A percentile compares a stretch with the other conserved stretches of the same genome.
Conservation (phyloP, 2,329 filamentous ascomycete species). For the Penicillium verrucosum region DNA sequence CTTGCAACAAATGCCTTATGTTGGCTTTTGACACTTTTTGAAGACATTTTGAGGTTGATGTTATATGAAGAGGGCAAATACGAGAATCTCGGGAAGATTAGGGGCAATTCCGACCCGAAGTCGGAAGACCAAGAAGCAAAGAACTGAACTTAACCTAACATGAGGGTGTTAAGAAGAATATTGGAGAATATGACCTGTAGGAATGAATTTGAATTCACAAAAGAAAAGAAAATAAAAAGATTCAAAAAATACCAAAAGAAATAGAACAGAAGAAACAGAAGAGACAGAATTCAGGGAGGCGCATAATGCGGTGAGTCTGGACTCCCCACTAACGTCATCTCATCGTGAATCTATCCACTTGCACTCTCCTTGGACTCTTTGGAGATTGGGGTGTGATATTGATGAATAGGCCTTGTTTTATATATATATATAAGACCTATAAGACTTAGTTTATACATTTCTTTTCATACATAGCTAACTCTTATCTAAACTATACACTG, state of each 20-base stretch:
- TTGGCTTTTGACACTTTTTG: slow-evolving; percentile 19
- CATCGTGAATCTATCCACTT: slow-evolving; percentile 6
- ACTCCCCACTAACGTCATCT: slow-evolving; percentile 29
- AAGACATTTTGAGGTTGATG: slow-evolving; percentile 17
- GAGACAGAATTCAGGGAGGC: not conserved
- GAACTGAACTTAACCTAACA: slow-evolving; percentile 6
- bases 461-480: not conserved
- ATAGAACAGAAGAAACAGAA: not conserved
- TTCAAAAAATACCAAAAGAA: not conserved
- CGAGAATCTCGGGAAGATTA: slow-evolving; percentile 20
- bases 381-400: not conserved
- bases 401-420: not conserved
- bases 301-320: slow-evolving; percentile 25
- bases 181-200: not conserved
- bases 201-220: not conserved
- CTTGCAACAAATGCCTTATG: slow-evolving; percentile 26
- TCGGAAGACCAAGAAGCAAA: slow-evolving; percentile 7
- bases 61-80: slow-evolving; percentile 2
- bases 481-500: not conserved
- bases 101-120: slow-evolving; percentile 17
- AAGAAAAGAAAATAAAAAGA: not conserved
- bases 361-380: not conserved
- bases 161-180: slow-evolving; percentile 1
- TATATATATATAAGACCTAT: not conserved
- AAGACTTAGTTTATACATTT: not conserved